phyloP scores from a whole-genome alignment of 257 asterid genomes.

The Nemophila menziesii region DNA sequence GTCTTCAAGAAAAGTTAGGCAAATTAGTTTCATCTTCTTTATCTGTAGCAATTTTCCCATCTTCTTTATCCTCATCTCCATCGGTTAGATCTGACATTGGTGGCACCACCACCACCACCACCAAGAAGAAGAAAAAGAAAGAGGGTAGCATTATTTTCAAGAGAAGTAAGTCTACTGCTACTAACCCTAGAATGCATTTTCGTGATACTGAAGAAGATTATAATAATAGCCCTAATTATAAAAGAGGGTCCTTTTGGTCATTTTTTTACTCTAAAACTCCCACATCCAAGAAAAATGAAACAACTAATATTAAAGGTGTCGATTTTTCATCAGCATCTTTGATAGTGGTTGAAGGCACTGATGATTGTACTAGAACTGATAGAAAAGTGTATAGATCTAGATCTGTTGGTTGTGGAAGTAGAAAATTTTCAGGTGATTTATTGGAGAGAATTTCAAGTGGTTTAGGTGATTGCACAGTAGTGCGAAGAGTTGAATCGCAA shows the following conservation, averaged over 20 bases:
- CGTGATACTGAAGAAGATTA: slow-evolving; percentile 26
- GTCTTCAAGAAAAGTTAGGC: slow-evolving; percentile 98
- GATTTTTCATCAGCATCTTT: slow-evolving; percentile 39
- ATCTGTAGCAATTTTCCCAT: slow-evolving; percentile 54
- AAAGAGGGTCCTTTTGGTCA: slow-evolving; percentile 82
- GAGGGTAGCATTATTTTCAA: slow-evolving; percentile 47
- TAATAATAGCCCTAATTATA: slow-evolving; percentile 39
- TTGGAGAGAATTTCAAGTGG: slow-evolving; percentile 51
- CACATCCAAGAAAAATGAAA: slow-evolving; percentile 27
- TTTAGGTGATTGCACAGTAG: slow-evolving; percentile 54
- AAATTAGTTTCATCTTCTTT: slow-evolving; percentile 85
- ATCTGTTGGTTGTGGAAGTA: slow-evolving; percentile 67
- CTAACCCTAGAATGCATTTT: slow-evolving; percentile 46
- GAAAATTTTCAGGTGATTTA: slow-evolving; percentile 49
- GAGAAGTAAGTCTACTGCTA: slow-evolving; percentile 76
- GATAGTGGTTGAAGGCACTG: slow-evolving; percentile 55
- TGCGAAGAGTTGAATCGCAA: slow-evolving; percentile 69
- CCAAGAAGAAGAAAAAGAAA: slow-evolving; percentile 30
- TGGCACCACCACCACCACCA: slow-evolving; percentile 6
- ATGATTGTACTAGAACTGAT: slow-evolving; percentile 12
- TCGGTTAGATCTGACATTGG: slow-evolving; percentile 75
- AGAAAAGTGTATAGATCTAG: slow-evolving; percentile 51
- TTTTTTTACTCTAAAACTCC: slow-evolving; percentile 52
- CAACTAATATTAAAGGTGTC: slow-evolving; percentile 16
- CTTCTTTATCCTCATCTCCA: slow-evolving; percentile 74